These are phyloP conservation scores for Suillus sp. DNA, from an alignment of 768 basidiomycete genomes.

Conservation along the genomic window DNA sequence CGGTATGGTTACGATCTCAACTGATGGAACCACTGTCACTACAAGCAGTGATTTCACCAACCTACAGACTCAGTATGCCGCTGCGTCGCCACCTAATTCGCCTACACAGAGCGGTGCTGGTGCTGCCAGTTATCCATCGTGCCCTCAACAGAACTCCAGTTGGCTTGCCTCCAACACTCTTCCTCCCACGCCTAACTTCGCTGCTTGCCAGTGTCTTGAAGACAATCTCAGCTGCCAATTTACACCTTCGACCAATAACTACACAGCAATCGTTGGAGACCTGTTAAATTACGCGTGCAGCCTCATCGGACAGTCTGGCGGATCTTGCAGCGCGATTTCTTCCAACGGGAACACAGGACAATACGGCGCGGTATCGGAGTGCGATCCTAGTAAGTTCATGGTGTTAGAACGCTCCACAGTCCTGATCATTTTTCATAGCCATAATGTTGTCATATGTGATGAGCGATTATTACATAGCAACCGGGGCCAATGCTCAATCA, in stretches of 20 bases:
- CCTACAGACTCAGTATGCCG: slow-evolving; percentile 62
- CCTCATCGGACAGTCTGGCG: slow-evolving; percentile 60
- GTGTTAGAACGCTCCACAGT: background rate
- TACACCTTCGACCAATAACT: slow-evolving; percentile 62
- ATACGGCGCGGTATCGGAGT: slow-evolving; percentile 77
- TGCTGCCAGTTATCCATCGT: slow-evolving; percentile 50
- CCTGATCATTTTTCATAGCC: slow-evolving; percentile 41
- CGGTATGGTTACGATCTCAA: slow-evolving; percentile 80
- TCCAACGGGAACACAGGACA: slow-evolving; percentile 71
- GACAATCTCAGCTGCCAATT: slow-evolving; percentile 72
- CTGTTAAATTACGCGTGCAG: slow-evolving; percentile 69
- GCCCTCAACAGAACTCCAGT: slow-evolving; percentile 61
- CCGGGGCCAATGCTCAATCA: slow-evolving; percentile 55
- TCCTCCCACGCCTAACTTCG: slow-evolving; percentile 82
- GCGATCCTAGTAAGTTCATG: slow-evolving; percentile 68
- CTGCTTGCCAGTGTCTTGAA: slow-evolving; percentile 78
- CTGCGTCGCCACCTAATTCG: slow-evolving; percentile 58
- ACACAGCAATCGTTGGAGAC: slow-evolving; percentile 57
- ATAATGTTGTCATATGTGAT: slow-evolving; percentile 83
- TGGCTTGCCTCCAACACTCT: slow-evolving; percentile 69
- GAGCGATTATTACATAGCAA: slow-evolving; percentile 72
- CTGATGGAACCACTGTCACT: slow-evolving; percentile 66
- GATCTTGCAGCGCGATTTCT: slow-evolving; percentile 68
- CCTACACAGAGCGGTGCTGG: slow-evolving; percentile 62
- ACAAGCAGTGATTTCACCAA: slow-evolving; percentile 67